Conservation (phyloP, 352 stramenopile genomes). For the Pythium vanterpoolii region DNA sequence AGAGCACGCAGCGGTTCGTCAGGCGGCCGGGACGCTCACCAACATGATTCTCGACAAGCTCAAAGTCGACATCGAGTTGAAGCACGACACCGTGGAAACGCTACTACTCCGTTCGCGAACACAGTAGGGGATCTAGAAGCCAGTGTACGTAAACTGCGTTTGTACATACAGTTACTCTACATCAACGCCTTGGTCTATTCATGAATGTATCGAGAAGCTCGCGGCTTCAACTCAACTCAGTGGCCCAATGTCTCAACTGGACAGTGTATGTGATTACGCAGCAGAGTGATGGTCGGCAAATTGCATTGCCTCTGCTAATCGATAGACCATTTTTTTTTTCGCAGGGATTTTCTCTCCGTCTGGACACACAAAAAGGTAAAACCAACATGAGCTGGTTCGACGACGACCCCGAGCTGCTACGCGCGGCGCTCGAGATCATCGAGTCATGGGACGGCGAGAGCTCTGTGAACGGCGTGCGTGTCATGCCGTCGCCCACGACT, state of each 20-base stretch:
- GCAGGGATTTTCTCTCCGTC: not conserved
- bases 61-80: constrained; percentile 14
- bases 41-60: constrained; percentile 13
- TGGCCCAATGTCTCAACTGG: no score
- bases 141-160: no score
- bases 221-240: no score
- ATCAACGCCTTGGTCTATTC: no score
- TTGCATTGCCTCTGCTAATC: no score
- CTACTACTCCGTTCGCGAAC: not conserved
- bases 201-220: no score
- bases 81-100: constrained; percentile 14
- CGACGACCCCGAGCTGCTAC: constrained; percentile 18
- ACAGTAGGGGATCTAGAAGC: no score
- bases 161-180: no score
- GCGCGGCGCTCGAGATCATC: constrained; percentile 22
- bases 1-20: not conserved
- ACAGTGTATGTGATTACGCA: no score
- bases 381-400: constrained; percentile 12
- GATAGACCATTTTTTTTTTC: no score
- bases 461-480: constrained; percentile 9
- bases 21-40: not conserved
- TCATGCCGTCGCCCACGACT: not conserved
- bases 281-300: no score
- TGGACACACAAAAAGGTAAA: not conserved
- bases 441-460: constrained; percentile 17